Evolutionary conservation across 352 stramenopile species (phyloP).

Genomic region (Globisporangium canariense): DNA sequence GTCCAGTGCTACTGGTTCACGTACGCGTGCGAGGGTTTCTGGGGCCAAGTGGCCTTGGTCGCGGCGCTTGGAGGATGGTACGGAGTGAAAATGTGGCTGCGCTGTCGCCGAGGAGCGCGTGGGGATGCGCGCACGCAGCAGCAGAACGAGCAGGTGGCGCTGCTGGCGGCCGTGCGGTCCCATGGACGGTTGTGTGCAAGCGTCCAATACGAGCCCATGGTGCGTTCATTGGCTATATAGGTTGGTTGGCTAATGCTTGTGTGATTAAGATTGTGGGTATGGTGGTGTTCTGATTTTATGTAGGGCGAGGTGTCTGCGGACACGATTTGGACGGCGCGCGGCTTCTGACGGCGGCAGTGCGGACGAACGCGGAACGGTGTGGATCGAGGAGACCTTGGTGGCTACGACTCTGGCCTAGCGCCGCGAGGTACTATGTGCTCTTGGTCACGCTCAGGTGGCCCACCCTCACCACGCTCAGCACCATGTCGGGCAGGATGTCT

Average conservation of each 20-base stretch:
- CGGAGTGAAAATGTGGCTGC: constrained; percentile 25
- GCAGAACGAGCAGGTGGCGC: constrained; percentile 35
- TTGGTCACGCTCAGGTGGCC: no score
- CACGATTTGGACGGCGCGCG: constrained; percentile 15
- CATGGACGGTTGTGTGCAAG: constrained; percentile 42
- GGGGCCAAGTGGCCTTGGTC: constrained; percentile 37
- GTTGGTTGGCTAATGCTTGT: background rate
- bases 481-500: no score
- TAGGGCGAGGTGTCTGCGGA: constrained; percentile 32
- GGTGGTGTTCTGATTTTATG: constrained; percentile 1
- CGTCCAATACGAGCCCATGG: constrained; percentile 39
- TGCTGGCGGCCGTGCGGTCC: constrained; percentile 44
- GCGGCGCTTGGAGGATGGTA: constrained; percentile 19
- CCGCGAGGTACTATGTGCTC: no score
- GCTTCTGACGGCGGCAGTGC: background rate
- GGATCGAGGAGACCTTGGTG: background rate
- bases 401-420: background rate
- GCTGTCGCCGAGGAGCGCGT: constrained; percentile 25
- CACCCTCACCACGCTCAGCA: no score
- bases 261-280: background rate
- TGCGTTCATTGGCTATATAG: constrained; percentile 16
- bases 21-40: constrained; percentile 54
- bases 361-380: background rate
- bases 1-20: constrained; percentile 49
- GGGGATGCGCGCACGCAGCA: constrained; percentile 31